Evolutionary conservation across 768 basidiomycete genomes (phyloP), one percentile per base, ranked within the genome.

Genomic region (Serendipita sp.): DNA sequence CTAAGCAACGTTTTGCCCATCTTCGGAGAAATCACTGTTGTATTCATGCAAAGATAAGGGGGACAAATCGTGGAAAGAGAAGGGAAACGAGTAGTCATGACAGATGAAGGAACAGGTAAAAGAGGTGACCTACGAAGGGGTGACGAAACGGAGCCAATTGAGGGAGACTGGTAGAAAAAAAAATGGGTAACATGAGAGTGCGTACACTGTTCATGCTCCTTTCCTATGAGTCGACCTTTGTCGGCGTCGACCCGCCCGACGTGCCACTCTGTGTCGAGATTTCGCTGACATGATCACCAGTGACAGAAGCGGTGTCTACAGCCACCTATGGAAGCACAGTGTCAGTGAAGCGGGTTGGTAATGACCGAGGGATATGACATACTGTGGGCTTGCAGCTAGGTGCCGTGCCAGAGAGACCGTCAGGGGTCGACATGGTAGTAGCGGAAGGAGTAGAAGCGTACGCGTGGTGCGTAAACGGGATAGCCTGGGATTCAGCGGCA

Each of bases 371-470:
- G 41, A 41, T 13, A 41, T 5, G 41, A 41, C 41, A 41, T 32
- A 51, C 48, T n/a, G n/a, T 23, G 28, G 28, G 56, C 56, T 60
- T 60, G 56, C 56, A 60, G n/a, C 56, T 60, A n/a, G 56, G 56
- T 18, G 56, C 56, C 16, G 28, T 38, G 16, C 56, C 56, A 35
- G 56, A 30, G 30, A 60, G 28, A n/a, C 56, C 56, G 35, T 60
- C 28, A n/a, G 56, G 28, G 34, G 56, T 28, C 16, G 56, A 3
- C 28, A 60, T 32, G 56, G 34, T 36, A 35, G 28, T 10, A 35
- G 56, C 56, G 30, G 56, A 36, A 35, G 34, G 18, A n/a, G 28
- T 60, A 30, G 28, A 10, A 32, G n/a, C 28, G 23, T 60, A 35
- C 28, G 56, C 8, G 56, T 4, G 11, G 56, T 32, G 56, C 56